Base-by-base conservation (phyloP, 2,329 filamentous ascomycete species). In the Tolypocladium inflatum region DNA sequence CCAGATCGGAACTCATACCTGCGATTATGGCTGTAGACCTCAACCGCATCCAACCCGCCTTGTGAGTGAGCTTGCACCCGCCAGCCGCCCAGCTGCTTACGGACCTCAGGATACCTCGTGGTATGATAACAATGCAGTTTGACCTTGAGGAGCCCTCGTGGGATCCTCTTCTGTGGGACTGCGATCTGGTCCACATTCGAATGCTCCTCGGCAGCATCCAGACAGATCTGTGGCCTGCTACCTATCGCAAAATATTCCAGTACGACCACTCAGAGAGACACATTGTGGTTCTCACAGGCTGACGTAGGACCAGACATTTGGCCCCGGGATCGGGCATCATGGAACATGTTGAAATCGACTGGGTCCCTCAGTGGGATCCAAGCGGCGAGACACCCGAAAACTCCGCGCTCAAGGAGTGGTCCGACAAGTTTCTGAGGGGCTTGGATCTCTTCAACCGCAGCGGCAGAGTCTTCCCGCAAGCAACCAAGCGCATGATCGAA, bases 321-420 rank as follows among this genome's bases (percentile, higher is more conserved):
- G 85, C 85, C 64, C 90, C 91, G 1, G 86, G 87, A 1, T 80
- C 77, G 45, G 93, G 92, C 57, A 82, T 80, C 68, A 80, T 97
- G 57, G 92, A 97, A 72, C 91, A 96, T 64, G 83, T 96, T 54
- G 93, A 97, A 70, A 88, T 97, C 57, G 91, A 97, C 71, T 89
- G 89, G 72, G 78, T 82, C 54, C 90, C 91, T 21, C 84, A 84
- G 55, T 88, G 85, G 67, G 87, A 91, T 62, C 84, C 91, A 62
- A 85, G 89, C 64, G 79, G 80, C 41, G 83, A 83, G 1, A 73
- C 89, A 17, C 78, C 82, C 13, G 63, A 73, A 4, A 74, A 83
- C 42, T 84, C 86, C 9, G 76, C 79, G 35, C 74, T 93, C 19
- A 72, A 77, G 51, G 75, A 83, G 64, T 96, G 91, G 91, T 87